Percentiles rank a stretch among this genome's conserved stretches.
Evolutionary conservation across 306 rosid genomes (phyloP).

Genomic region (Corylus avellana): DNA sequence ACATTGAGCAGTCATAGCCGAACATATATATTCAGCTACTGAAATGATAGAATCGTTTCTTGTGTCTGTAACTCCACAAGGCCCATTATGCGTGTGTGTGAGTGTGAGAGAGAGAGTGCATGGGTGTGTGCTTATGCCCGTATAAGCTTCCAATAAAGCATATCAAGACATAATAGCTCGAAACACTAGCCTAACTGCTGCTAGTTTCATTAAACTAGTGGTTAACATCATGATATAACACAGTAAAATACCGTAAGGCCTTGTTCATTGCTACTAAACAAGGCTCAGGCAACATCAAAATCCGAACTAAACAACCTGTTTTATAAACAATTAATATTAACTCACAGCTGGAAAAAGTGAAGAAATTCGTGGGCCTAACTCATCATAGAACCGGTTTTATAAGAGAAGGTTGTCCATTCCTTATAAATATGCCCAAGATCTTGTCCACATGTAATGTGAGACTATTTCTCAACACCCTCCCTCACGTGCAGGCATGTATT

Average conservation of each 20-base stretch:
- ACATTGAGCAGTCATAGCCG: not conserved
- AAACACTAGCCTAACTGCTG: not conserved
- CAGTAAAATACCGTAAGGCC: not conserved
- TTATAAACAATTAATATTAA: not conserved
- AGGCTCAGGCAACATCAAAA: slow-evolving; percentile 1
- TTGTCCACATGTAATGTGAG: too few relatives aligned
- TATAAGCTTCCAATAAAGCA: not conserved
- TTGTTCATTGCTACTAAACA: not conserved
- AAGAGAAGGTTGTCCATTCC: too few relatives aligned
- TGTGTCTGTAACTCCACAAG: slow-evolving; percentile 10
- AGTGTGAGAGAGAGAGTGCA: too few relatives aligned
- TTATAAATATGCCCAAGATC: too few relatives aligned
- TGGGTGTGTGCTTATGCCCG: not conserved
- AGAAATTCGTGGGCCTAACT: too few relatives aligned
- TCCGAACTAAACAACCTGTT: not conserved
- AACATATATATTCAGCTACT: not conserved
- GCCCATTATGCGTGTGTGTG: not conserved
- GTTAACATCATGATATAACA: slow-evolving; percentile 19
- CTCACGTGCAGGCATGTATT: too few relatives aligned
- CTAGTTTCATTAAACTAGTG: not conserved
- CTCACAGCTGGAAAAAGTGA: not conserved
- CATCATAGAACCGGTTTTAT: too few relatives aligned
- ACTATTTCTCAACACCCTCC: too few relatives aligned
- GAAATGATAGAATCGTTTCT: not conserved
- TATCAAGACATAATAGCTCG: not conserved